Evolutionary conservation across 1,284 basidiomycete species (phyloP).

Genomic region (Rhodotorula sp.): DNA sequence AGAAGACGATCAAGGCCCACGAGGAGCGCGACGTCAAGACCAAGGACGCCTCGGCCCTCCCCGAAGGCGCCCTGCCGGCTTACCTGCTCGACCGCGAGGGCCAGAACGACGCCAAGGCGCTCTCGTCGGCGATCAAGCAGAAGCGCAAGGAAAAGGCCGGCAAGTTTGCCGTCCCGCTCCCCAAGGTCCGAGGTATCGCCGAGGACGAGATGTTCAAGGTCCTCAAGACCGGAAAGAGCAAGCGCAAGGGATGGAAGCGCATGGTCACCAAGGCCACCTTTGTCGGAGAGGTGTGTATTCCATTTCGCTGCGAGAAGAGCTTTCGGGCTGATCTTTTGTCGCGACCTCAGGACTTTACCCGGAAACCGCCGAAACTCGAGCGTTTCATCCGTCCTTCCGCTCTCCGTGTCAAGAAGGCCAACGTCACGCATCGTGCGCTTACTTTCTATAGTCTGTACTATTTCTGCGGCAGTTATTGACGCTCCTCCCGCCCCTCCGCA

Average conservation of each 20-base stretch:
- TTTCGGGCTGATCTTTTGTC: rapidly evolving
- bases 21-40: conserved; percentile 98
- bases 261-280: conserved; percentile 99
- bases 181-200: conserved; percentile 95
- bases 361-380: conserved; percentile 99
- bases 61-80: conserved; percentile 85
- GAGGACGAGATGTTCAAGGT: conserved; percentile 99
- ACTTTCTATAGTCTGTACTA: too few species aligned
- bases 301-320: too few species aligned
- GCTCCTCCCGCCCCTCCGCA: conserved; percentile 47
- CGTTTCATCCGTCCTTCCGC: conserved; percentile 97
- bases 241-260: conserved; percentile 96
- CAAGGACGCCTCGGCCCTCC: conserved; percentile 72
- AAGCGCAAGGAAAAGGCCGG: conserved; percentile 99
- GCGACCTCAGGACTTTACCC: conserved; percentile 68
- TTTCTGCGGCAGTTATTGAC: not conserved
- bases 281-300: conserved; percentile 60
- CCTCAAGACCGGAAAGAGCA: conserved; percentile 95
- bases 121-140: conserved; percentile 97
- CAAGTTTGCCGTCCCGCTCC: conserved; percentile 93
- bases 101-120: conserved; percentile 94
- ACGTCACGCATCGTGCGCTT: conserved; percentile 92
- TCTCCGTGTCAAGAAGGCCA: conserved; percentile 94
- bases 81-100: conserved; percentile 96
- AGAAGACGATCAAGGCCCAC: conserved; percentile 98